Evolutionary conservation across 352 stramenopile genomes (phyloP), one percentile per base, ranked within the genome.

Genomic region (Phytopythium montanum): DNA sequence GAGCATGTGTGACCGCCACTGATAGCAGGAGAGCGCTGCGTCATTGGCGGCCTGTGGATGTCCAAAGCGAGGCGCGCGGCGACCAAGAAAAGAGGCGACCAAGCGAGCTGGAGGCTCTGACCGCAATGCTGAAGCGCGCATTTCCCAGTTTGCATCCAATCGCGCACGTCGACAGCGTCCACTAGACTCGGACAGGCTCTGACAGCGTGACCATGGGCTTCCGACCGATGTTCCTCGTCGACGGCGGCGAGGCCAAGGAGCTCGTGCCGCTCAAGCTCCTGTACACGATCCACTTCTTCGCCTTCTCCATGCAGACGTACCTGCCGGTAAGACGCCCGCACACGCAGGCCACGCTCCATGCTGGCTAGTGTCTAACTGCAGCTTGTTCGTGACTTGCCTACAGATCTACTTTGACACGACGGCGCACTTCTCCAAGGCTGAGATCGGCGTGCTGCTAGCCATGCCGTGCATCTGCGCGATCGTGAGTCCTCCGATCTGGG

Each of bases 211-310:
- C 42, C 28, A 74, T 74, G 67, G 67, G 67, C 2, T 69, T 72
- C 36, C 68, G 64, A 33, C 49, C 57, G 9, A 57, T 60, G 13
- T 89, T 89, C 67, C 53, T 80, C 56, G 58, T 89, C 66, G 73
- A 87, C 48, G 79, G 76, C 66, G 79, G 79, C 56, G 79, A 89
- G 67, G 64, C 71, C 42, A 76, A 73, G 65, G 52, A 58, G 54
- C 79, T 89, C 71, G 68, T 87, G 64, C 71, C 79, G 65, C 79
- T 89, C 65, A 89, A 89, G 69, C 61, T 89, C 61, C 73, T 87
- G 55, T 89, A 86, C 64, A 63, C 83, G 46, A 81, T 89, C 65
- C 71, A 85, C 61, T 83, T 83, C 60, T 79, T 70, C 45, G 79
- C 76, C 33, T 89, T 89, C 66, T 86, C 75, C 55, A 83, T 73